phyloP scores from a whole-genome alignment of 2,329 filamentous ascomycete species.

The Alternaria alternata region DNA sequence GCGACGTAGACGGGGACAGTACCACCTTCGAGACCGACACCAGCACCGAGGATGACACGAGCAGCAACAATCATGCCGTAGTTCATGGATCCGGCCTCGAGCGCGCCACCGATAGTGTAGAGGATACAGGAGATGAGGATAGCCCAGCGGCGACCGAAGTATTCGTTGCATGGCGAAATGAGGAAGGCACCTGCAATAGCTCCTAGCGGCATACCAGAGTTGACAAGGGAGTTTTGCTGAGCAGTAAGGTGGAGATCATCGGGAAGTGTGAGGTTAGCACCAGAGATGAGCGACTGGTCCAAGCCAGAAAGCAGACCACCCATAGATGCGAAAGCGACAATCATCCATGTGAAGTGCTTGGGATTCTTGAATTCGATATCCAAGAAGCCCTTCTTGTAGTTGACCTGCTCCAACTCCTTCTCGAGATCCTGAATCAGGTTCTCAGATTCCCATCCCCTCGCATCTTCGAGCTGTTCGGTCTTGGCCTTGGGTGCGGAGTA shows the following conservation, averaged over 20 bases:
- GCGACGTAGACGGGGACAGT: constrained; percentile 79
- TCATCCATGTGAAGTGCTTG: constrained; percentile 70
- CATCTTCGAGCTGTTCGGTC: constrained; percentile 43
- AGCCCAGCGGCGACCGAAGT: constrained; percentile 70
- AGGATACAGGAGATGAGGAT: constrained; percentile 74
- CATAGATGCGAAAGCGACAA: constrained; percentile 78
- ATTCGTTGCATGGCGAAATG: constrained; percentile 72
- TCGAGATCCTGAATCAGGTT: constrained; percentile 55
- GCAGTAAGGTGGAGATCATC: constrained; percentile 62
- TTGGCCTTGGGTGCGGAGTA: constrained; percentile 43
- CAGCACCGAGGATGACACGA: constrained; percentile 73
- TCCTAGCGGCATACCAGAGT: constrained; percentile 75
- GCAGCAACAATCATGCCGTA: constrained; percentile 76
- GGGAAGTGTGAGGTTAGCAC: constrained; percentile 73
- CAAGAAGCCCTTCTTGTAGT: constrained; percentile 56
- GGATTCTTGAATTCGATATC: constrained; percentile 68
- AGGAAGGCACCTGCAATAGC: constrained; percentile 75
- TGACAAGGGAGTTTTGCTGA: constrained; percentile 70
- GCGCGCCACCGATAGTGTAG: constrained; percentile 73
- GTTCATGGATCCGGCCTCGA: constrained; percentile 72
- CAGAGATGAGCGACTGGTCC: constrained; percentile 76
- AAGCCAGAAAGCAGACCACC: constrained; percentile 75
- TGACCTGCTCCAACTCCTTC: constrained; percentile 47
- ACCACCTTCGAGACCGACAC: constrained; percentile 76
- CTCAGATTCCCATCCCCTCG: constrained; percentile 54